These are phyloP conservation scores for Pogostemon cablin DNA, from an alignment of 257 asterid species.

Conservation along the genomic window DNA sequence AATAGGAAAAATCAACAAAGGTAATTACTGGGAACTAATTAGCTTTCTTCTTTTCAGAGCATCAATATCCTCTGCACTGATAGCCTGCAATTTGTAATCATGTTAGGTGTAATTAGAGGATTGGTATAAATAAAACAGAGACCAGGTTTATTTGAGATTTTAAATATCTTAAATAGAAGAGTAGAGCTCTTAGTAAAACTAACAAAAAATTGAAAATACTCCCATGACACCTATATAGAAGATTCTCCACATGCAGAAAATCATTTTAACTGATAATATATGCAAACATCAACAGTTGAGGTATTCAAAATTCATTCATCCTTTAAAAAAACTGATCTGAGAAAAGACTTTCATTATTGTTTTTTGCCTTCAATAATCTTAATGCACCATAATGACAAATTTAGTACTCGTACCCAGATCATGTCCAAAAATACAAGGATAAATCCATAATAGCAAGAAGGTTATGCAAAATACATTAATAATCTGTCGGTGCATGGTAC, in stretches of 20 bases:
- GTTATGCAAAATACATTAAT: neutral
- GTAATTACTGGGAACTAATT: constrained; percentile 70
- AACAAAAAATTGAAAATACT: no score
- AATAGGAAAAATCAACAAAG: constrained; percentile 24
- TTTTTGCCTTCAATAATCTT: no score
- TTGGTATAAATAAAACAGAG: neutral
- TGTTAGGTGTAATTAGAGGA: constrained; percentile 12
- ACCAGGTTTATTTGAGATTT: neutral
- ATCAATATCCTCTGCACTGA: constrained; percentile 67
- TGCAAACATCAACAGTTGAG: no score
- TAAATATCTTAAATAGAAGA: neutral
- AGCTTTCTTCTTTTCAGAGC: constrained; percentile 84
- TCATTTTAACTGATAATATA: no score
- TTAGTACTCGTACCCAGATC: no score
- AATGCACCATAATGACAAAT: no score
- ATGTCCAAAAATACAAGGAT: neutral
- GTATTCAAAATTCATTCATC: no score
- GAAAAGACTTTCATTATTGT: no score
- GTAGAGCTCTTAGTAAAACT: no score
- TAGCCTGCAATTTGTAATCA: constrained; percentile 53
- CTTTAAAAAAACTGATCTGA: no score
- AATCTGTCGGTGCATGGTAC: constrained; percentile 3
- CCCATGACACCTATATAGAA: no score
- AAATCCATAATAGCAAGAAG: constrained; percentile 5
- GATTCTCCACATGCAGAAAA: no score